Evolutionary conservation across 805 yeast genomes (phyloP).

Genomic region (Saccharomycopsis sp.): DNA sequence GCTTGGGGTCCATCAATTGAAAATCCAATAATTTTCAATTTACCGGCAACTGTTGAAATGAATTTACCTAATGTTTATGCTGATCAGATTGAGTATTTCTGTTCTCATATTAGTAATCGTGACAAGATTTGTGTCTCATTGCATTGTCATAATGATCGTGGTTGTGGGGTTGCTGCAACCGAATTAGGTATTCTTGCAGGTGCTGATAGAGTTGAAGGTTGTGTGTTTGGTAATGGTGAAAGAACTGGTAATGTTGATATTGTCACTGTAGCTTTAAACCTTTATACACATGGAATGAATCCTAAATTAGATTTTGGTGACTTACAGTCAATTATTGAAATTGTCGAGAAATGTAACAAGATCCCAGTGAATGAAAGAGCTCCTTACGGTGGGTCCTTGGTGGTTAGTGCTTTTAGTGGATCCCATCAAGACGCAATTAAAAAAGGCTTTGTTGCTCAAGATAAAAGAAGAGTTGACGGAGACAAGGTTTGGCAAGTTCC

Average conservation of each 20-base stretch:
- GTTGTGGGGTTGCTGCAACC: slow-evolving; percentile 79
- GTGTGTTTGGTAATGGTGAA: slow-evolving; percentile 79
- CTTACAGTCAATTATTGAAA: slow-evolving; percentile 55
- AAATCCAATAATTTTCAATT: slow-evolving; percentile 67
- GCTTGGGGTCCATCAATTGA: slow-evolving; percentile 78
- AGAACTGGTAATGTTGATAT: slow-evolving; percentile 80
- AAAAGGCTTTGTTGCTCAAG: slow-evolving; percentile 54
- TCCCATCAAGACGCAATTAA: slow-evolving; percentile 67
- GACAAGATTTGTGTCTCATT: slow-evolving; percentile 64
- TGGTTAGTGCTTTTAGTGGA: slow-evolving; percentile 74
- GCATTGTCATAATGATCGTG: slow-evolving; percentile 76
- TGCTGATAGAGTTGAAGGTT: slow-evolving; percentile 80
- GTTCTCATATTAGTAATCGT: slow-evolving; percentile 59
- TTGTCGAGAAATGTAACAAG: slow-evolving; percentile 72
- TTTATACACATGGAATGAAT: slow-evolving; percentile 71
- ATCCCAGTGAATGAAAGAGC: slow-evolving; percentile 69
- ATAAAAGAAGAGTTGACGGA: slow-evolving; percentile 39
- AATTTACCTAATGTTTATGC: slow-evolving; percentile 72
- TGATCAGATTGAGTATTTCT: slow-evolving; percentile 72
- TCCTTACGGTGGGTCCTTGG: slow-evolving; percentile 74
- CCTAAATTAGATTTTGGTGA: slow-evolving; percentile 70
- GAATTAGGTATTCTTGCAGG: slow-evolving; percentile 77
- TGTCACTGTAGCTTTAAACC: slow-evolving; percentile 65
- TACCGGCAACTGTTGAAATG: slow-evolving; percentile 78
- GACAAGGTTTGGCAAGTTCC: slow-evolving; percentile 61